Conservation (phyloP, 345 rosid genomes). For the Mallotus nudiflorus region DNA sequence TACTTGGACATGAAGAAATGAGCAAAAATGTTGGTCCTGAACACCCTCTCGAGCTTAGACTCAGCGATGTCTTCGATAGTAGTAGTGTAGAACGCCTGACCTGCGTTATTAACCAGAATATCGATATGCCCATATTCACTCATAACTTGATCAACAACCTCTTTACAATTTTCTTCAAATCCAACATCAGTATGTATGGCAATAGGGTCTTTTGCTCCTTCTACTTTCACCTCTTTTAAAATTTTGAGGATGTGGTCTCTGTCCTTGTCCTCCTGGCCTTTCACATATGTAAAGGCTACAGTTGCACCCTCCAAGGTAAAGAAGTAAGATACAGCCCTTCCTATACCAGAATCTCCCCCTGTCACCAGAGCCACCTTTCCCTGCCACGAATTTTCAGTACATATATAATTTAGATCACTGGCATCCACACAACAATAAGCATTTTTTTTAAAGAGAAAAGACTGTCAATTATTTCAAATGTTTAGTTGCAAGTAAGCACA, state of each 20-base stretch:
- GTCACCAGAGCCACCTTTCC: background rate
- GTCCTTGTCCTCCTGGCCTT: background rate
- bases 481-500: too few relatives aligned
- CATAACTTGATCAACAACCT: conserved; percentile 1
- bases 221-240: background rate
- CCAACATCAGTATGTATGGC: background rate
- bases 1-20: conserved; percentile 12
- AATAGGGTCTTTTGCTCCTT: background rate
- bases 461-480: too few relatives aligned
- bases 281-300: conserved; percentile 4
- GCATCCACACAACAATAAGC: too few relatives aligned
- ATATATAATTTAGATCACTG: background rate
- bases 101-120: conserved; percentile 1
- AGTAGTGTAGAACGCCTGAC: background rate
- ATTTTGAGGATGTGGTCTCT: background rate
- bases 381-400: background rate
- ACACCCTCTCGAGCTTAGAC: background rate
- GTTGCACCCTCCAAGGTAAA: conserved; percentile 2
- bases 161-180: background rate
- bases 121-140: background rate
- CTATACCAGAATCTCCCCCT: conserved; percentile 3
- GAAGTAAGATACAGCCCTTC: conserved; percentile 4
- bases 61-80: background rate
- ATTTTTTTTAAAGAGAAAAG: too few relatives aligned
- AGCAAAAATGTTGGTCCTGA: conserved; percentile 11